Conservation (phyloP, 2,329 filamentous ascomycete species). For the Hirsutella thompsonii region DNA sequence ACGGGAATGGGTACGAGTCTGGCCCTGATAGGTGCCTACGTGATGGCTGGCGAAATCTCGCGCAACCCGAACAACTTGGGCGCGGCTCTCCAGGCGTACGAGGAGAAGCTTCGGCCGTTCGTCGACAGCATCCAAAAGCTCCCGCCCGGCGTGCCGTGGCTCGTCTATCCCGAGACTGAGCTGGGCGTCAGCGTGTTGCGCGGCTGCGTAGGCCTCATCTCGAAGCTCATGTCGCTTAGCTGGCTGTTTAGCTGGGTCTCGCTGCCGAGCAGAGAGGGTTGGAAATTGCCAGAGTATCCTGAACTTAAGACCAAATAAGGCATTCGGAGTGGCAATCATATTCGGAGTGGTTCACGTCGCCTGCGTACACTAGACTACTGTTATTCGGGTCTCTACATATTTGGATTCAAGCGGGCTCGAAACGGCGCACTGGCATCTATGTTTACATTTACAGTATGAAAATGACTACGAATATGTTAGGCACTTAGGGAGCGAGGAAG, state of each 20-base stretch:
- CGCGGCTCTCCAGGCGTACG: slow-evolving; percentile 23
- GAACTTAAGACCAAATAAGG: neutral
- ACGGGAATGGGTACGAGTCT: slow-evolving; percentile 34
- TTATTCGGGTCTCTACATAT: no score
- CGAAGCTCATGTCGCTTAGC: neutral
- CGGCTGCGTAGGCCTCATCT: neutral
- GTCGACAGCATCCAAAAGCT: slow-evolving; percentile 10
- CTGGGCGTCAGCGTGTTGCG: neutral
- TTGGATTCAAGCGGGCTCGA: no score
- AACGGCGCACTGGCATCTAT: no score
- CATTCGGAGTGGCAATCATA: no score
- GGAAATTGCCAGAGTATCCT: neutral
- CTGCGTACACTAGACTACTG: no score
- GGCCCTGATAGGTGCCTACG: slow-evolving; percentile 33
- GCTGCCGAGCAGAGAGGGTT: neutral
- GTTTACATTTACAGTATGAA: no score
- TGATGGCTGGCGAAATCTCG: slow-evolving; percentile 11
- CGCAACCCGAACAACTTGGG: no score
- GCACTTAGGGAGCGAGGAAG: no score
- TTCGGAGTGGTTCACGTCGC: no score
- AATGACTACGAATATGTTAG: no score
- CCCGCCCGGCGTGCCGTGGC: neutral
- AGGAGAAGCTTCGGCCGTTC: slow-evolving; percentile 24
- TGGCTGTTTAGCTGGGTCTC: neutral
- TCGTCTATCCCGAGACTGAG: neutral